Percentiles rank a stretch among this genome's conserved stretches.
These are phyloP conservation scores for Dentipellis fragilis DNA, from an alignment of 768 basidiomycete genomes.

Conservation along the genomic window DNA sequence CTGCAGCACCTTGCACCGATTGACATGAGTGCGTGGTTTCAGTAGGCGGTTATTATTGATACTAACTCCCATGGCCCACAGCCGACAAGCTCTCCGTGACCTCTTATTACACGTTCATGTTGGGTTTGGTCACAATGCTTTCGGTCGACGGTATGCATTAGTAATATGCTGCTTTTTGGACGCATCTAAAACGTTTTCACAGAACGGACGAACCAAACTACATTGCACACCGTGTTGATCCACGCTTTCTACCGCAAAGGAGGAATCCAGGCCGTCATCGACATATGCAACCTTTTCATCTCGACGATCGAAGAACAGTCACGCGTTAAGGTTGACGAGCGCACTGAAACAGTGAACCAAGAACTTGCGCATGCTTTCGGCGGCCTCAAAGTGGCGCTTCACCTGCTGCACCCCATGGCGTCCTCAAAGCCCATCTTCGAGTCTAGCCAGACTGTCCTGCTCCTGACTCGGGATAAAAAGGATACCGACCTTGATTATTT, in stretches of 20 bases:
- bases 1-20: constrained; percentile 54
- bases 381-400: constrained; percentile 72
- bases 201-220: constrained; percentile 72
- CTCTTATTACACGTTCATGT: constrained; percentile 44
- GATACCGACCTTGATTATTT: constrained; percentile 74
- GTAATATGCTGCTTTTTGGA: not conserved
- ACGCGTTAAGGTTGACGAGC: constrained; percentile 41
- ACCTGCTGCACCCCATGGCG: constrained; percentile 66
- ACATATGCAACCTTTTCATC: constrained; percentile 45
- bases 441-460: constrained; percentile 68
- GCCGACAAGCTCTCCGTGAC: constrained; percentile 33
- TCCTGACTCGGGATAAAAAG: constrained; percentile 67
- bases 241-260: constrained; percentile 60
- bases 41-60: not conserved
- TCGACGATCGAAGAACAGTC: constrained; percentile 46
- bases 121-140: constrained; percentile 39
- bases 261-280: constrained; percentile 61
- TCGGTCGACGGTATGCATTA: constrained; percentile 47
- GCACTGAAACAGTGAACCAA: constrained; percentile 45
- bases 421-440: constrained; percentile 78
- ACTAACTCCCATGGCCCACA: constrained; percentile 6
- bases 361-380: constrained; percentile 70
- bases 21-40: constrained; percentile 36
- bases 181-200: constrained; percentile 4
- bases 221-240: constrained; percentile 76